A percentile compares a stretch with the other conserved stretches of the same genome.
Evolutionary conservation across 2,329 filamentous ascomycete species (phyloP).

Genomic region (Diaporthe vaccinii): DNA sequence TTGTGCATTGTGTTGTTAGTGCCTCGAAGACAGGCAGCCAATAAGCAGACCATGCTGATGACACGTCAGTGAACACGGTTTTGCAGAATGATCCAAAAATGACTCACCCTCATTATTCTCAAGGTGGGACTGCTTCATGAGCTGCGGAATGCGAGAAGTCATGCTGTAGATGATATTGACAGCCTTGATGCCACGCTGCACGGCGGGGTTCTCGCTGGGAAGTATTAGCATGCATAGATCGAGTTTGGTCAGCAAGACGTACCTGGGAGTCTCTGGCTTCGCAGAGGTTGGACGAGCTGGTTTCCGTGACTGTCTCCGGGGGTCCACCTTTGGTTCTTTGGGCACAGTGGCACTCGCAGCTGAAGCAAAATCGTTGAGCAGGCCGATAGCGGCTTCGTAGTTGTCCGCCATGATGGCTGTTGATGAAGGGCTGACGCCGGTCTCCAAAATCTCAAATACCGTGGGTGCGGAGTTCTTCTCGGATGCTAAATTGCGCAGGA

Average conservation of each 20-base stretch:
- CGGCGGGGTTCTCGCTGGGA: slow-evolving; percentile 76
- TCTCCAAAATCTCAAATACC: slow-evolving; percentile 90
- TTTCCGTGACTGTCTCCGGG: slow-evolving; percentile 51
- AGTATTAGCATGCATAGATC: slow-evolving; percentile 39
- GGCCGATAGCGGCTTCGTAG: slow-evolving; percentile 86
- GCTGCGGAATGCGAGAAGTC: slow-evolving; percentile 82
- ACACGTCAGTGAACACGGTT: slow-evolving; percentile 45
- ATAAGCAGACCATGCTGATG: slow-evolving; percentile 91
- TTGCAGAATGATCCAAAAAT: not conserved
- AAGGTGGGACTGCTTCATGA: slow-evolving; percentile 94
- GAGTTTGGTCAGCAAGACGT: slow-evolving; percentile 47
- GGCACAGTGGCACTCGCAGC: slow-evolving; percentile 80
- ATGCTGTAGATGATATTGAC: slow-evolving; percentile 86
- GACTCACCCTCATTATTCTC: slow-evolving; percentile 83
- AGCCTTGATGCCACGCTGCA: slow-evolving; percentile 84
- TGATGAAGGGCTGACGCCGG: slow-evolving; percentile 78
- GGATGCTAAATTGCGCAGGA: slow-evolving; percentile 81
- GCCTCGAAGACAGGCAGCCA: slow-evolving; percentile 96
- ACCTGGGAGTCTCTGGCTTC: slow-evolving; percentile 71
- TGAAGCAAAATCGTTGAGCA: slow-evolving; percentile 92
- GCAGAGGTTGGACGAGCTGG: slow-evolving; percentile 50
- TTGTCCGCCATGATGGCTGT: slow-evolving; percentile 94
- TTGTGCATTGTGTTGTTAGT: slow-evolving; percentile 90
- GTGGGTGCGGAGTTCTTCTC: slow-evolving; percentile 78
- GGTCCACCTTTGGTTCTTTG: slow-evolving; percentile 78